Base-by-base conservation (phyloP, 2,329 filamentous ascomycete species). In the Cordyceps fumosorosea region DNA sequence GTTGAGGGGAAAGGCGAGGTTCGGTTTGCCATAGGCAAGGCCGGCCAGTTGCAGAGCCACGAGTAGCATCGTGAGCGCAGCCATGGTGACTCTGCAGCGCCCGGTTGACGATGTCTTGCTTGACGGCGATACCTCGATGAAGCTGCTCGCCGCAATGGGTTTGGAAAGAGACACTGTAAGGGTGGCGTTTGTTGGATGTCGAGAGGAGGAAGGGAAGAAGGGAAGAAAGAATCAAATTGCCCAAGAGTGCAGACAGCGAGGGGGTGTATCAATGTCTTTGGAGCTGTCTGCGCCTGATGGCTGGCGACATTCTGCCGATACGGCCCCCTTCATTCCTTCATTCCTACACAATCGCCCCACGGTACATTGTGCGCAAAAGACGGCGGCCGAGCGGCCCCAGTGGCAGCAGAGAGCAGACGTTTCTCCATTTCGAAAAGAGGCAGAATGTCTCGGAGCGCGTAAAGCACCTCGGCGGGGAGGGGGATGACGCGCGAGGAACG, bases 1-100 rank as follows among this genome's bases (percentile, higher is more conserved):
- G 74, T 95, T 96, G 73, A 96, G 81, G 0, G 91, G 91, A 67
- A 93, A 93, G 53, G 79, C 76, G 54, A 80, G 70, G 26, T 72
- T 69, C 12, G 83, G 83, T 20, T 73, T 69, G 58, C 76, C 72
- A 44, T 63, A 66, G n/a, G 71, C 62, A n/a, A 64, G 45, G 52
- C 57, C 32, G 52, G 53, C 62, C 26, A 61, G 47, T 53, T 69
- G 63, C 53, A 76, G 64, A 64, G 68, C 58, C 64, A 66, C 63
- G 68, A 69, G 57, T 64, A 65, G 61, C 61, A 66, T 67, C 60
- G 68, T 61, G 60, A 70, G 67, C 62, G 67, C 67, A 62, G 69
- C 67, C 75, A 76, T 73, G 64, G 61, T 66, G 64, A 66, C 60
- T 62, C 60, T 62, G 60, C 60, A 62, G 60, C 60, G 60, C 60